A percentile compares a stretch with the other conserved stretches of the same genome.
phyloP scores from a whole-genome alignment of 73 alveolate genomes.

The Blepharisma stoltei region DNA sequence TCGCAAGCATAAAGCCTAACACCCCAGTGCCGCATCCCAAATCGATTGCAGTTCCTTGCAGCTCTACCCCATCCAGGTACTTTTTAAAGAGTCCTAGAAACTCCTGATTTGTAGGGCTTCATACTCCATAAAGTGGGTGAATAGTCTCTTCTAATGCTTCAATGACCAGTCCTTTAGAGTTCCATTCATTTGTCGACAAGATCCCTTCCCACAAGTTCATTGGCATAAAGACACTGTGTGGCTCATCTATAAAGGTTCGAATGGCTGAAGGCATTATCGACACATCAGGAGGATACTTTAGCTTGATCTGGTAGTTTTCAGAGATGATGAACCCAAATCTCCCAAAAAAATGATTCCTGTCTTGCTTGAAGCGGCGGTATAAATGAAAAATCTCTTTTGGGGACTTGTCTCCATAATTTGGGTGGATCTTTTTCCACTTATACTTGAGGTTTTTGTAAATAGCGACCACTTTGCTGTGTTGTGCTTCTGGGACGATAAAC shows the following conservation, averaged over 20 bases:
- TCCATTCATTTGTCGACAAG: conserved; percentile 10
- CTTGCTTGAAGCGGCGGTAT: conserved; percentile 1
- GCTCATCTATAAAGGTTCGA: conserved; percentile 3
- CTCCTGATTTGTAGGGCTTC: conserved; percentile 50
- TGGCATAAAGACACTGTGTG: conserved; percentile 12
- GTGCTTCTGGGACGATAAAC: background rate
- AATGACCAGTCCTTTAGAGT: background rate
- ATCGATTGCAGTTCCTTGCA: conserved; percentile 40
- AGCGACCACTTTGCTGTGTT: background rate
- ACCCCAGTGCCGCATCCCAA: conserved; percentile 64
- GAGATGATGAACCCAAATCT: background rate
- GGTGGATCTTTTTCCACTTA: background rate
- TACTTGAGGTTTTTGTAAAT: background rate
- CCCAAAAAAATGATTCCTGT: background rate
- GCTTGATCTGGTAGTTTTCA: background rate
- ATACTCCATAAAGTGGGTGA: conserved; percentile 50
- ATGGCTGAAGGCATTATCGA: conserved; percentile 20
- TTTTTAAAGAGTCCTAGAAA: conserved; percentile 33
- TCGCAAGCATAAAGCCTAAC: conserved; percentile 45
- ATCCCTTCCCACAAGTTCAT: conserved; percentile 13
- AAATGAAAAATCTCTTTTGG: background rate
- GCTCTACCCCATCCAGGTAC: conserved; percentile 26
- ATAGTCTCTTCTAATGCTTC: conserved; percentile 20
- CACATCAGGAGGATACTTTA: background rate
- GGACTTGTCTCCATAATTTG: background rate